Evolutionary conservation across 1,139 yeast species (phyloP), one percentile per base, ranked within the genome.

Genomic region (Nadsonia commutata): DNA sequence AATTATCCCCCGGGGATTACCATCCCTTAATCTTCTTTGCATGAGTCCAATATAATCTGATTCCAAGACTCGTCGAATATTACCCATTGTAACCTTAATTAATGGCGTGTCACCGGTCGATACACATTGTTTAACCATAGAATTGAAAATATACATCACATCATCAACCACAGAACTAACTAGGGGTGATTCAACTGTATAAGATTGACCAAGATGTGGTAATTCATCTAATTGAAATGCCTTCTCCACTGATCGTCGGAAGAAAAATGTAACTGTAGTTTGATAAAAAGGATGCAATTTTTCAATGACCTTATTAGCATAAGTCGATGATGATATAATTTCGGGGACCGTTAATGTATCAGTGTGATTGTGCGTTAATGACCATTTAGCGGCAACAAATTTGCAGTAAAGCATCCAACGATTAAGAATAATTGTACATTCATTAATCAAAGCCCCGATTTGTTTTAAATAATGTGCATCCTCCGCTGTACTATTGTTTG

Each of bases 121-220:
- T 18, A 80, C 58, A 0, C 75, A 66, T 48, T 77, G 80, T 37
- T 74, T 61, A 27, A 82, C 58, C 6, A 81, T 67, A n/a, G 75
- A 73, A 51, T 83, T 81, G 40, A 86, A 63, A 18, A 86, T 76
- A 52, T 85, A 67, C 31, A 86, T 74, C 39, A 84, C 66, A 57
- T 90, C 98, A 56, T 90, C 98, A 37, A 88, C 76, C 9, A 85
- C 79, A 0, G 97, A 85, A 0, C 94, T 76, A 3, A 82, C 75
- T 3, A 93, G 80, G 3, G 82, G 76, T 41, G 67, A 72, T 49
- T 72, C 83, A 9, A 71, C 53, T 31, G 49, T 53, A 51, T 36
- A 54, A 31, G 39, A 56, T 50, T 41, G 60, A 52, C 40, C 45
- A 6, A 65, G 43, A 41, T 63, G 66, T 0, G 94, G 95, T 19